A percentile compares a stretch with the other conserved stretches of the same genome.
phyloP scores from a whole-genome alignment of 164 flowering plant genomes.

The Magnolia officinalis region DNA sequence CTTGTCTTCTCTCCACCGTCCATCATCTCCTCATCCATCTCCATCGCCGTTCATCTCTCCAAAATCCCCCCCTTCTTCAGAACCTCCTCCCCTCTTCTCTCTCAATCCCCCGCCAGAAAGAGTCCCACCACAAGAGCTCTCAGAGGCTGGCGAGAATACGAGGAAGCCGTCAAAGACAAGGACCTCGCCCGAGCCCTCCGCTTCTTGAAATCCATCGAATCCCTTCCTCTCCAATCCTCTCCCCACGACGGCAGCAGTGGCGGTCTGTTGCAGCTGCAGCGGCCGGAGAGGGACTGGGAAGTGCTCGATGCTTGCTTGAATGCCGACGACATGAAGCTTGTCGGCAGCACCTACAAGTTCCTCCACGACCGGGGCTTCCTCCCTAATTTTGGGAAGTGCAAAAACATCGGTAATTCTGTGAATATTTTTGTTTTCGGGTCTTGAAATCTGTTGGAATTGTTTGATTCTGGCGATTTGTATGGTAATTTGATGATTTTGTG shows the following conservation, averaged over 20 bases:
- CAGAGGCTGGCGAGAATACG: slow-evolving; percentile 59
- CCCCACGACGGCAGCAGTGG: neutral
- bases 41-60: neutral
- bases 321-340: slow-evolving; percentile 95
- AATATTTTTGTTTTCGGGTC: neutral
- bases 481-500: neutral
- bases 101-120: neutral
- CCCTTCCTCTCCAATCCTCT: slow-evolving; percentile 18
- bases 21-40: neutral
- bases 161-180: slow-evolving; percentile 81
- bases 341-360: slow-evolving; percentile 59
- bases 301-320: slow-evolving; percentile 85
- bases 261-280: slow-evolving; percentile 5
- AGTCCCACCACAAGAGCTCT: slow-evolving; percentile 10
- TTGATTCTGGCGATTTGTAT: neutral
- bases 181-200: slow-evolving; percentile 76
- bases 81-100: neutral
- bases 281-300: slow-evolving; percentile 72
- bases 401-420: slow-evolving; percentile 54
- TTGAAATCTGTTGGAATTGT: neutral
- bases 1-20: neutral
- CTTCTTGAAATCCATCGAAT: slow-evolving; percentile 47
- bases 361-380: slow-evolving; percentile 68
- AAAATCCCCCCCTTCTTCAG: neutral
- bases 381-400: slow-evolving; percentile 80